Evolutionary conservation across 2,329 filamentous ascomycete species (phyloP), one percentile per base, ranked within the genome.

Genomic region (Colletotrichum aenigma): DNA sequence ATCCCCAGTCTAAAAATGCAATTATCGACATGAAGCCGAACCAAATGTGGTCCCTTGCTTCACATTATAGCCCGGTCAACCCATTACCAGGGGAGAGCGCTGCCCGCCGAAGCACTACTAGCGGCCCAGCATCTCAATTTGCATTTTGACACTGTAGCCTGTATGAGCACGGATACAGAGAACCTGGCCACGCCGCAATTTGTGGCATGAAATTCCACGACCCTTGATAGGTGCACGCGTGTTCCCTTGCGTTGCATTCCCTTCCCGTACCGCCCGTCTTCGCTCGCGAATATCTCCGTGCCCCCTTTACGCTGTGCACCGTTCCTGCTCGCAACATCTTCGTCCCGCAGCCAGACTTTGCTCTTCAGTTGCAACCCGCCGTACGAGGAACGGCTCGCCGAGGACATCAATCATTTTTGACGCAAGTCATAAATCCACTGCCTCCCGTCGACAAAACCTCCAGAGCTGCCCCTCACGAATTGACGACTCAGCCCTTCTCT

Each of bases 221-320:
- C 62, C 69, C 24, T 67, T 75, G 73, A 73, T 72, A 72, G 73
- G 73, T 67, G 73, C 62, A 75, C 73, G 73, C 73, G 73, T 75
- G 24, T 72, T 75, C 73, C 68, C 72, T 69, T 75, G 61, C 72
- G 69, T 75, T 75, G 69, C 68, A 69, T 69, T 75, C 52, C 72
- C 62, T 75, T 75, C 68, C 68, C 68, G 30, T 75, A 36, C 68
- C 60, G 36, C 52, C 48, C 62, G 18, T 32, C 67, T 36, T 60
- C 56, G 30, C 73, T 55, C 69, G 62, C 43, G 70, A 72, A 34
- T 52, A 72, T 32, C 66, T 32, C 55, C 36, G 56, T 67, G 43
- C 62, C 73, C 72, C 73, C 38, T 75, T 75, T 60, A 72, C 56
- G 66, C 24, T 26, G 38, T 21, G 62, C 62, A 67, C n/a, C 32